phyloP scores from a whole-genome alignment of 2,329 filamentous ascomycete species.

The Colletotrichum caudatum region DNA sequence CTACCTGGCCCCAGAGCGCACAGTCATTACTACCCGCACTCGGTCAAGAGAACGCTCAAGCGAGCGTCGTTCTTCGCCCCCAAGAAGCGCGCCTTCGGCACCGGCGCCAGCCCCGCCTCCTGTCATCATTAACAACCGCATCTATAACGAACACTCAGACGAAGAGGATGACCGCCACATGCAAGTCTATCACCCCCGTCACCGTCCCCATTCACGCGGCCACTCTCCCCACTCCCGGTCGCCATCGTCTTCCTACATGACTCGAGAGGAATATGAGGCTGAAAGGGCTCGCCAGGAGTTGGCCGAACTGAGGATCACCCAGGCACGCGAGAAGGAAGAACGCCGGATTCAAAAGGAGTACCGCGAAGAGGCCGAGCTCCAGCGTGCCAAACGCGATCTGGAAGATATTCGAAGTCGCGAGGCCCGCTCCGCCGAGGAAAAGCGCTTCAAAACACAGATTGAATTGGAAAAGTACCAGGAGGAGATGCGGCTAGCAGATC shows the following conservation, averaged over 20 bases:
- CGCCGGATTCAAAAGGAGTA: constrained; percentile 55
- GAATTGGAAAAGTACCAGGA: constrained; percentile 62
- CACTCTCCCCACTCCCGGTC: constrained; percentile 49
- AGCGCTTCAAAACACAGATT: constrained; percentile 64
- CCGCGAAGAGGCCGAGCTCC: constrained; percentile 62
- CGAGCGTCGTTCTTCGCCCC: constrained; percentile 60
- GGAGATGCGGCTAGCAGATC: constrained; percentile 59
- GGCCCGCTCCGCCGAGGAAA: constrained; percentile 62
- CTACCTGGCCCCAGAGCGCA: constrained; percentile 61
- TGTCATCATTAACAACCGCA: constrained; percentile 69
- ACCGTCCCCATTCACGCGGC: constrained; percentile 47
- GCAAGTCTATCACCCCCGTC: constrained; percentile 47
- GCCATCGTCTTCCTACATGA: constrained; percentile 54
- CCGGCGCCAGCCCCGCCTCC: constrained; percentile 53
- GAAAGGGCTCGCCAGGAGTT: constrained; percentile 58
- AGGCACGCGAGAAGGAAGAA: constrained; percentile 56
- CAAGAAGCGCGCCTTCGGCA: constrained; percentile 46
- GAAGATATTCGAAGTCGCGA: constrained; percentile 60
- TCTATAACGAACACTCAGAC: constrained; percentile 63
- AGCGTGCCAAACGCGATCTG: constrained; percentile 61
- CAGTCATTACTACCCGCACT: constrained; percentile 57
- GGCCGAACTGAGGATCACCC: constrained; percentile 57
- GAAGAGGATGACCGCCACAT: constrained; percentile 52
- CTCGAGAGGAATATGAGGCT: constrained; percentile 58
- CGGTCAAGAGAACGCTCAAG: constrained; percentile 57